These are phyloP conservation scores for Aspergillus sparsus DNA, from an alignment of 495 filamentous ascomycete genomes.

Conservation along the genomic window DNA sequence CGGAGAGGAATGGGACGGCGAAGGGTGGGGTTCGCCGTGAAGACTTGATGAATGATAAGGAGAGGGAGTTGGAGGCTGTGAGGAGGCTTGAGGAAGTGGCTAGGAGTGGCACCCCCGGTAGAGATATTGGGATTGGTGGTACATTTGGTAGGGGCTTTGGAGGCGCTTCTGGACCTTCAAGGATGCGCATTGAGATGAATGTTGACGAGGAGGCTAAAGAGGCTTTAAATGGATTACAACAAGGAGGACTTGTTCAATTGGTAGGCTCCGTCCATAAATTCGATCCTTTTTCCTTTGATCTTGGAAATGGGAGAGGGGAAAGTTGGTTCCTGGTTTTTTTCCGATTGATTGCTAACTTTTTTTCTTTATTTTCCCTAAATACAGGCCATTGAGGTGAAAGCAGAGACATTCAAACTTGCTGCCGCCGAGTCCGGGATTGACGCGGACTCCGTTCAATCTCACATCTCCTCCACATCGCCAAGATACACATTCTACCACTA, in stretches of 20 bases:
- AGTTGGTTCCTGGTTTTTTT: slow-evolving; percentile 8
- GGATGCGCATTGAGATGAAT: slow-evolving; percentile 61
- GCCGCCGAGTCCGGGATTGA: slow-evolving; percentile 52
- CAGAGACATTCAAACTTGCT: slow-evolving; percentile 77
- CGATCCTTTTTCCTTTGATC: slow-evolving; percentile 3
- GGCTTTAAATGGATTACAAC: slow-evolving; percentile 61
- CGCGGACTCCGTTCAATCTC: slow-evolving; percentile 51
- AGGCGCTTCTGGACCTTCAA: slow-evolving; percentile 34
- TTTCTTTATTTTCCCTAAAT: slow-evolving; percentile 14
- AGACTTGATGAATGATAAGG: slow-evolving; percentile 86
- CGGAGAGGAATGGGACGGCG: slow-evolving; percentile 46
- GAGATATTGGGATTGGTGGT: slow-evolving; percentile 56
- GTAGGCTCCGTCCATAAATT: slow-evolving; percentile 50
- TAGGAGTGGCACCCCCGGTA: slow-evolving; percentile 64
- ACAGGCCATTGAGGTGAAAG: slow-evolving; percentile 61
- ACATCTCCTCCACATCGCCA: slow-evolving; percentile 80
- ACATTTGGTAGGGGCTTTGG: slow-evolving; percentile 57
- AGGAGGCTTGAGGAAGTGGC: slow-evolving; percentile 79
- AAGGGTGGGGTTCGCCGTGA: slow-evolving; percentile 35
- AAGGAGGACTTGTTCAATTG: slow-evolving; percentile 73
- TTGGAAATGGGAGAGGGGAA: slow-evolving; percentile 9
- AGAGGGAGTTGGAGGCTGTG: slow-evolving; percentile 73
- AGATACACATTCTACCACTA: slow-evolving; percentile 90
- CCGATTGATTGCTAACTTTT: slow-evolving; percentile 32
- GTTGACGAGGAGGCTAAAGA: slow-evolving; percentile 67